Evolutionary conservation across 169 alveolate genomes (phyloP), one percentile per base, ranked within the genome.

Genomic region (Ophryocystis elektroscirrha): DNA sequence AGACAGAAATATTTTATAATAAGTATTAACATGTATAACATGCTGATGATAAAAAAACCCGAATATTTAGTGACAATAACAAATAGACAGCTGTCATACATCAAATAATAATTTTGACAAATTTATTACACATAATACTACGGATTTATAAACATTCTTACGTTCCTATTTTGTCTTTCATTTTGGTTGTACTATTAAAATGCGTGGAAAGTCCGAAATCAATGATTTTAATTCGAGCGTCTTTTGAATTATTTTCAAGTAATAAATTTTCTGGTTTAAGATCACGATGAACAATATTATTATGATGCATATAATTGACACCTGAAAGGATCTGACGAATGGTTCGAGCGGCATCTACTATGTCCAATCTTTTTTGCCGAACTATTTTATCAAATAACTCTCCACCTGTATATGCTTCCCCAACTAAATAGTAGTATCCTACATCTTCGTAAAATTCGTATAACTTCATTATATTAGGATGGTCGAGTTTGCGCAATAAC

Each of bases 181-280:
- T 12, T 12, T 12, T 32, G 39, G 12, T 12, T 32, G 51, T 16
- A 44, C 15, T 54, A 20, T 75, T 78, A 59, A 81, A 83, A 62
- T 80, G 81, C 18, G 90, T 71, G 32, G 91, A 74, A 16, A 84
- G 71, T 28, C 97, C 96, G 62, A 89, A 89, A 67, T 86, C 96
- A 27, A 89, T 89, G 43, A 89, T 83, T 56, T 85, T 79, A 22
- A 85, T 83, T 63, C 76, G 75, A 22, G 81, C 75, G 50, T 71
- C 78, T 19, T 65, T 62, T 28, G 69, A 59, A 51, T 75, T 76
- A 32, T 78, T 76, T 76, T 77, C 93, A 12, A 79, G 80, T 63
- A 68, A 57, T 56, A 61, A 73, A 48, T 80, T 80, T 51, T 80
- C 90, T 3, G 90, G 90, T 48, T 80, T 80, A 49, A 80, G 52